phyloP scores from a whole-genome alignment of 2,329 filamentous ascomycete species.

The Aspergillus sp. region DNA sequence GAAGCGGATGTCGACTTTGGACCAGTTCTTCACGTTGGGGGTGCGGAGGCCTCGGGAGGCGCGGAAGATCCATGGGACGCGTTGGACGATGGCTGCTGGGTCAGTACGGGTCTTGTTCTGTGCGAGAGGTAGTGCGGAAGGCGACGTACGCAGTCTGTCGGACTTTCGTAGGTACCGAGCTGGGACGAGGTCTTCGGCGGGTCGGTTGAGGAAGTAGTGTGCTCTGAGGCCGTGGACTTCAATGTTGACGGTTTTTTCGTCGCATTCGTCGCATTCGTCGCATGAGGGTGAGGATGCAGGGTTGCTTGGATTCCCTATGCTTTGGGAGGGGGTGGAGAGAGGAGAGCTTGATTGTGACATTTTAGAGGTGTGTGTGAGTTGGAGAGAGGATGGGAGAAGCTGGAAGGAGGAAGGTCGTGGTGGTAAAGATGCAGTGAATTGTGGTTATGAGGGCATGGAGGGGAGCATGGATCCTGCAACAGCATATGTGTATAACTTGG shows the following conservation, averaged over 20 bases:
- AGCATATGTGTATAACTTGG: too few relatives aligned
- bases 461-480: too few relatives aligned
- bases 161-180: slow-evolving; percentile 18
- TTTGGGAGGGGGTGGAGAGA: neutral
- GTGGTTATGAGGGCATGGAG: too few relatives aligned
- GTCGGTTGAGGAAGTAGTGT: slow-evolving; percentile 19
- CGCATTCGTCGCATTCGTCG: neutral
- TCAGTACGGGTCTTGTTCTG: neutral
- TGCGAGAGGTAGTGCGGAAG: neutral
- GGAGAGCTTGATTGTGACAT: neutral
- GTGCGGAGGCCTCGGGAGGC: slow-evolving; percentile 14
- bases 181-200: slow-evolving; percentile 22
- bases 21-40: slow-evolving; percentile 21
- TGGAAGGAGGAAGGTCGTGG: too few relatives aligned
- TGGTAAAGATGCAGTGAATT: too few relatives aligned
- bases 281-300: neutral
- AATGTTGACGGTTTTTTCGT: slow-evolving; percentile 11
- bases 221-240: slow-evolving; percentile 21
- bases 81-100: slow-evolving; percentile 16
- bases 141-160: slow-evolving; percentile 16
- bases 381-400: neutral
- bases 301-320: neutral
- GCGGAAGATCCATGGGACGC: slow-evolving; percentile 24
- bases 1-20: slow-evolving; percentile 22
- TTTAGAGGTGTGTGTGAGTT: neutral